Percentiles rank a stretch among this genome's conserved stretches.
Evolutionary conservation across 495 filamentous ascomycete genomes (phyloP).

Genomic region (Xylaria flabelliformis): DNA sequence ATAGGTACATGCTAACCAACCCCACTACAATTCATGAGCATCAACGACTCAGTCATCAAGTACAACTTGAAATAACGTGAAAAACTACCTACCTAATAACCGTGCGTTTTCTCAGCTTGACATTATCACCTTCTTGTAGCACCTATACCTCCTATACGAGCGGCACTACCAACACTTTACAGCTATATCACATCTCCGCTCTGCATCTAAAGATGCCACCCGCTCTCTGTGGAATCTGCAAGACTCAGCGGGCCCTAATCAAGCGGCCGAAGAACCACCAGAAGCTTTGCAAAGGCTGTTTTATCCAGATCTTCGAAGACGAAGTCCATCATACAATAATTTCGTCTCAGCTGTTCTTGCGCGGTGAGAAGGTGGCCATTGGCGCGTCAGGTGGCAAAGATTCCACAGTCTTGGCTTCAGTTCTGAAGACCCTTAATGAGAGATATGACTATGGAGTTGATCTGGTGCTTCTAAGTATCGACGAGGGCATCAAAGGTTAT

Average conservation of each 20-base stretch:
- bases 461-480: slow-evolving; percentile 86
- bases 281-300: slow-evolving; percentile 89
- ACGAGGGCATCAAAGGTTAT: slow-evolving; percentile 97
- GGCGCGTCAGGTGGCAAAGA: slow-evolving; percentile 98
- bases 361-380: slow-evolving; percentile 88
- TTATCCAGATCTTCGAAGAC: slow-evolving; percentile 83
- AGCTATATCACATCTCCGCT: slow-evolving; percentile 6
- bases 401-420: slow-evolving; percentile 92
- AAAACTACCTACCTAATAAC: background rate
- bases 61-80: background rate
- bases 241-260: slow-evolving; percentile 78
- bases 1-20: background rate
- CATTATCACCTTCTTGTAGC: too few relatives aligned
- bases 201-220: slow-evolving; percentile 52
- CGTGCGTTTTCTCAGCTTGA: background rate
- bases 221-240: slow-evolving; percentile 74
- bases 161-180: background rate
- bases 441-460: slow-evolving; percentile 86
- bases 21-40: slow-evolving; percentile 12
- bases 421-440: slow-evolving; percentile 93
- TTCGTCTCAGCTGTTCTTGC: slow-evolving; percentile 75
- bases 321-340: slow-evolving; percentile 95
- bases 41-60: background rate
- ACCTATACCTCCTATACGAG: background rate
- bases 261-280: slow-evolving; percentile 92